Conservation (phyloP, 1,284 basidiomycete species). For the Pseudozyma pruni region DNA sequence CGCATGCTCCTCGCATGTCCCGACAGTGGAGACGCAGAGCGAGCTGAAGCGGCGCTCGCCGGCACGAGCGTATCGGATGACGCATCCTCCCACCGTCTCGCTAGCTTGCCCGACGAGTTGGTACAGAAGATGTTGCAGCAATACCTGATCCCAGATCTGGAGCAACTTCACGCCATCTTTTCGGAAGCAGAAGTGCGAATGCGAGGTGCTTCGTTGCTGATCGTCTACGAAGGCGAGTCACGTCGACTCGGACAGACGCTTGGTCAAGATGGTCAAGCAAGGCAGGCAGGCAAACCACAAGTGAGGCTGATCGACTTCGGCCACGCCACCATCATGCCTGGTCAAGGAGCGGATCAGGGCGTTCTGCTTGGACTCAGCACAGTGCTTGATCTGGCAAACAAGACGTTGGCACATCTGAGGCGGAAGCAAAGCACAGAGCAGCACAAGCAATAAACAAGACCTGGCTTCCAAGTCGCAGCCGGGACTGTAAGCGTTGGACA, state of each 20-base stretch:
- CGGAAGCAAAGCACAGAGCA: not conserved
- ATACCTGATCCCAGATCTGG: constrained; percentile 70
- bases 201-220: constrained; percentile 81
- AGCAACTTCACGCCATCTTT: constrained; percentile 73
- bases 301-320: constrained; percentile 93
- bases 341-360: constrained; percentile 81
- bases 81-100: constrained; percentile 45
- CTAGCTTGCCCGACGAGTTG: constrained; percentile 50
- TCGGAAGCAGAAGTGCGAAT: constrained; percentile 78
- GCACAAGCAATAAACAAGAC: too few relatives aligned
- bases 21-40: constrained; percentile 21
- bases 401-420: constrained; percentile 14
- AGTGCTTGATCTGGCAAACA: constrained; percentile 58
- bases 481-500: too few relatives aligned
- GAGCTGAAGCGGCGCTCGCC: constrained; percentile 15
- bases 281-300: constrained; percentile 5
- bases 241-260: constrained; percentile 68
- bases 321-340: constrained; percentile 79
- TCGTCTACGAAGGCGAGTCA: constrained; percentile 83
- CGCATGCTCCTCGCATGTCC: constrained; percentile 79
- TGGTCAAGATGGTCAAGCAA: not conserved
- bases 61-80: constrained; percentile 11
- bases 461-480: too few relatives aligned
- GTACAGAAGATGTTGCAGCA: constrained; percentile 65
- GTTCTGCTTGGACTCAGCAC: constrained; percentile 79